phyloP scores from a whole-genome alignment of 2,329 filamentous ascomycete genomes.

The Phyllosticta capitalensis region DNA sequence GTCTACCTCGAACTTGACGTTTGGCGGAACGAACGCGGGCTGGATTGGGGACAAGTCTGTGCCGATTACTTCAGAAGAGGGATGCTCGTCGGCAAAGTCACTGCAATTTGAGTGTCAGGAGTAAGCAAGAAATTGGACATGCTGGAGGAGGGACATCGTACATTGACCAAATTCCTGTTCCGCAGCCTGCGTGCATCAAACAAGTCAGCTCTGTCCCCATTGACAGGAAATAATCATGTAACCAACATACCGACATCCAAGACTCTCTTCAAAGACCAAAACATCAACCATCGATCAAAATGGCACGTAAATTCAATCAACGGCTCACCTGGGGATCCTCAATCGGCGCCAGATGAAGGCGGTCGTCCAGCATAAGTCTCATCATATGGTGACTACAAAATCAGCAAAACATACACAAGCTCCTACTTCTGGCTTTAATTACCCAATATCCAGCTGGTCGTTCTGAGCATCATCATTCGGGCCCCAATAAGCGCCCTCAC shows the following conservation, averaged over 20 bases:
- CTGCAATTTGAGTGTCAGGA: conserved; percentile 32
- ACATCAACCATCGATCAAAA: neutral
- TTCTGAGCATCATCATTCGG: conserved; percentile 20
- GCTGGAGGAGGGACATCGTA: too few species aligned
- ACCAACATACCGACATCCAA: conserved; percentile 23
- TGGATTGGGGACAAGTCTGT: conserved; percentile 40
- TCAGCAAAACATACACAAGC: neutral
- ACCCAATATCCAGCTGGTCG: conserved; percentile 10
- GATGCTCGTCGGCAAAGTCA: conserved; percentile 24
- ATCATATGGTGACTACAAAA: conserved; percentile 20
- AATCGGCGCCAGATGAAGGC: conserved; percentile 19
- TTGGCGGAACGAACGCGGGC: conserved; percentile 34
- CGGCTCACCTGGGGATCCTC: conserved; percentile 15
- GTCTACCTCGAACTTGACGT: conserved; percentile 43
- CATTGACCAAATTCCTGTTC: conserved; percentile 36
- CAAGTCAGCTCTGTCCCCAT: neutral
- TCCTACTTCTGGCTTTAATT: neutral
- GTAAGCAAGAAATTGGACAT: conserved; percentile 3
- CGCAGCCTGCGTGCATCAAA: conserved; percentile 23
- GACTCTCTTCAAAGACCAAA: conserved; percentile 18
- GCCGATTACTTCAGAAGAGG: conserved; percentile 28
- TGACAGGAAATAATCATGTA: neutral
- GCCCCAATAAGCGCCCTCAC: conserved; percentile 11
- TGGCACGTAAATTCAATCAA: conserved; percentile 4
- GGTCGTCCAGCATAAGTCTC: conserved; percentile 18